Evolutionary conservation across 352 stramenopile genomes (phyloP).

Genomic region (Pythium diclinum): DNA sequence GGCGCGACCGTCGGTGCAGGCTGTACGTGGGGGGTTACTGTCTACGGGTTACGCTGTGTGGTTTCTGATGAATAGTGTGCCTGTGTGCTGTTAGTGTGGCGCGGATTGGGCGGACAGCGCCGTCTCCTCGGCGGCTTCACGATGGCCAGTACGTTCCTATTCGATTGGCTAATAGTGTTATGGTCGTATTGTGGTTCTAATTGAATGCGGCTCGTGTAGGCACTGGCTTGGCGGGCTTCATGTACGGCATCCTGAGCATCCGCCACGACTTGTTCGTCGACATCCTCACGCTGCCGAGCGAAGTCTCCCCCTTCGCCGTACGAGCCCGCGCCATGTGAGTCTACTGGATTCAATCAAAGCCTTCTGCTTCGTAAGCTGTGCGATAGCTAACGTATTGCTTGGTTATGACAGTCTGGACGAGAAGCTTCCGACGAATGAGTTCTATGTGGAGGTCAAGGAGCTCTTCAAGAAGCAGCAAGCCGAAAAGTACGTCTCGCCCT

Average conservation of each 20-base stretch:
- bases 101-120: slow-evolving; percentile 20
- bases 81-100: slow-evolving; percentile 16
- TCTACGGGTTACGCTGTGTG: neutral
- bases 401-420: slow-evolving; percentile 16
- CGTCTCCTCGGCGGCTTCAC: slow-evolving; percentile 25
- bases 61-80: neutral
- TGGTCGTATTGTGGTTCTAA: neutral
- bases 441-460: slow-evolving; percentile 46
- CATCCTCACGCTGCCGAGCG: slow-evolving; percentile 56
- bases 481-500: slow-evolving; percentile 37
- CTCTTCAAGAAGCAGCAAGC: slow-evolving; percentile 41
- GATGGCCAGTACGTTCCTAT: slow-evolving; percentile 21
- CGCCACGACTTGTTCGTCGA: slow-evolving; percentile 65
- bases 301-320: slow-evolving; percentile 63
- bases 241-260: slow-evolving; percentile 69
- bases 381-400: slow-evolving; percentile 1
- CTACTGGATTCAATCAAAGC: neutral
- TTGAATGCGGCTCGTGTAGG: slow-evolving; percentile 24
- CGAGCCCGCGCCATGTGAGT: slow-evolving; percentile 47
- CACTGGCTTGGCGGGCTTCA: slow-evolving; percentile 53
- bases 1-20: slow-evolving; percentile 27
- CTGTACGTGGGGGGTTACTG: slow-evolving; percentile 14
- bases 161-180: neutral
- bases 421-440: slow-evolving; percentile 24
- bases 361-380: too few species aligned